A percentile compares a stretch with the other conserved stretches of the same genome.
Evolutionary conservation across 495 filamentous ascomycete species (phyloP).

Genomic region (Annulohypoxylon moriforme): DNA sequence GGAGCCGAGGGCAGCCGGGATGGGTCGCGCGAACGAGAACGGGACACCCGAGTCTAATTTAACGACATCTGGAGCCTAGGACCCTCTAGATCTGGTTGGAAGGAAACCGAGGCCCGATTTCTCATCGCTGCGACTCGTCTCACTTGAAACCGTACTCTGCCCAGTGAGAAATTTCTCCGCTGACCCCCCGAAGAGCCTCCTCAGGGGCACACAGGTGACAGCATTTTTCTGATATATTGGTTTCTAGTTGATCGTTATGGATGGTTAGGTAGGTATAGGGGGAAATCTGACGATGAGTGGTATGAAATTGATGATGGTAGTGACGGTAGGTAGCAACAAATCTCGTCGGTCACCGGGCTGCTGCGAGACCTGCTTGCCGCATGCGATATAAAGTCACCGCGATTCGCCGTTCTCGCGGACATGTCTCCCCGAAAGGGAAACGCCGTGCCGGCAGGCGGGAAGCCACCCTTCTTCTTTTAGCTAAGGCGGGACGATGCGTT

Average conservation of each 20-base stretch:
- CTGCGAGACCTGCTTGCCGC: constrained; percentile 9
- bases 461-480: not conserved
- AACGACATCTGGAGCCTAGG: constrained; percentile 34
- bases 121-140: constrained; percentile 5
- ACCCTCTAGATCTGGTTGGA: constrained; percentile 17
- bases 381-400: constrained; percentile 13
- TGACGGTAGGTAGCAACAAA: constrained; percentile 1
- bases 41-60: constrained; percentile 42
- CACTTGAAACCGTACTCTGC: constrained; percentile 14
- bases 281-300: constrained; percentile 15
- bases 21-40: constrained; percentile 36
- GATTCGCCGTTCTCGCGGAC: constrained; percentile 32
- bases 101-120: constrained; percentile 4
- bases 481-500: constrained; percentile 10
- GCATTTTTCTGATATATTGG: constrained; percentile 11
- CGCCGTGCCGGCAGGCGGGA: constrained; percentile 14
- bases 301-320: not conserved
- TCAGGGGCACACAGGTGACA: not conserved
- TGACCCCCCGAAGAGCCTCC: not conserved
- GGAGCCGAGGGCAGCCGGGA: constrained; percentile 39
- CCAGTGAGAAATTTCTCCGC: constrained; percentile 29
- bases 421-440: constrained; percentile 31
- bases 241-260: not conserved
- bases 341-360: constrained; percentile 15
- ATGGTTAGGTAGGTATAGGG: not conserved